Evolutionary conservation across 2,329 filamentous ascomycete genomes (phyloP).

Genomic region (Ceratocystis alfenasii): DNA sequence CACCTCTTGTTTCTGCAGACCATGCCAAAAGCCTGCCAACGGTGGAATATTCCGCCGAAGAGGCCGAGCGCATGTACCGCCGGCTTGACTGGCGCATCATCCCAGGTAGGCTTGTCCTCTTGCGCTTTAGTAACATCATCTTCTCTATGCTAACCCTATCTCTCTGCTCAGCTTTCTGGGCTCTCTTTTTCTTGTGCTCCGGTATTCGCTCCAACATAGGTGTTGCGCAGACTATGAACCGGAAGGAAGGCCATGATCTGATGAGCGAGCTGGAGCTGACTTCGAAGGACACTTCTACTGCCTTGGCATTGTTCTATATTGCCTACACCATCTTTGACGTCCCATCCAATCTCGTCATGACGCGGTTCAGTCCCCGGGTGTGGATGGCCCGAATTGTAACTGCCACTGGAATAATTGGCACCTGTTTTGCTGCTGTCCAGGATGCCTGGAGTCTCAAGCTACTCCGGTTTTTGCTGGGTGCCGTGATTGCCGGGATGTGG

Average conservation of each 20-base stretch:
- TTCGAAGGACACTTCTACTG: constrained; percentile 67
- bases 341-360: constrained; percentile 83
- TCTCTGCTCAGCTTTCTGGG: constrained; percentile 57
- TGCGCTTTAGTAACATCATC: neutral
- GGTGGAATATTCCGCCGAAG: constrained; percentile 39
- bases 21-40: neutral
- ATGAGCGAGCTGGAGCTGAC: constrained; percentile 56
- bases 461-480: constrained; percentile 70
- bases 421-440: constrained; percentile 70
- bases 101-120: constrained; percentile 33
- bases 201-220: constrained; percentile 87
- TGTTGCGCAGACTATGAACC: constrained; percentile 90
- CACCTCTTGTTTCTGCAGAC: neutral
- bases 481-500: constrained; percentile 90
- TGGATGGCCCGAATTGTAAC: constrained; percentile 92
- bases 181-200: constrained; percentile 82
- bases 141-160: constrained; percentile 9
- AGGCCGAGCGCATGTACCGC: constrained; percentile 44
- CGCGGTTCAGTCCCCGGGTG: constrained; percentile 65
- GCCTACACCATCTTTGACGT: constrained; percentile 83
- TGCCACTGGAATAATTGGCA: constrained; percentile 71
- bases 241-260: constrained; percentile 58
- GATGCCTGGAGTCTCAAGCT: constrained; percentile 79
- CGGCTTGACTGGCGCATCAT: constrained; percentile 50
- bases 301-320: constrained; percentile 80